A percentile compares a stretch with the other conserved stretches of the same genome.
phyloP scores from a whole-genome alignment of 106 monocot genomes.

The Chionographis japonica region DNA sequence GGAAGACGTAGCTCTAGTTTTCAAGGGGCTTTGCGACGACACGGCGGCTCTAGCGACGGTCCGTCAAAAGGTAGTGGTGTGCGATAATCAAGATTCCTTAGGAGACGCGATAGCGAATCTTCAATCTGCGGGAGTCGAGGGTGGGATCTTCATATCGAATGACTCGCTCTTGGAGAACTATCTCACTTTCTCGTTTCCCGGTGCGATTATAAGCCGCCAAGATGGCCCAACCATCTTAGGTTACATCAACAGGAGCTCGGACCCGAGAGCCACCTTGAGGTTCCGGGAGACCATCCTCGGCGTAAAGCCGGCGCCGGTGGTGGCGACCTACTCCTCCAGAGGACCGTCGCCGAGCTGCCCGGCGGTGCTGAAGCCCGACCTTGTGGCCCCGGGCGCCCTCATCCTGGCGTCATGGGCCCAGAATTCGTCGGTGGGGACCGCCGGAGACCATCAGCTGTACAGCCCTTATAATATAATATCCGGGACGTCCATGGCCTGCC shows the following conservation, averaged over 20 bases:
- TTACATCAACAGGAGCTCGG: slow-evolving; percentile 24
- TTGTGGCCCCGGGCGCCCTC: slow-evolving; percentile 53
- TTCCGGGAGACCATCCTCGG: slow-evolving; percentile 46
- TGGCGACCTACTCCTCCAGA: slow-evolving; percentile 47
- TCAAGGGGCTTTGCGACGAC: slow-evolving; percentile 15
- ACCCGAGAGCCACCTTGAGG: slow-evolving; percentile 22
- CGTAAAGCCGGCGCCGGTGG: slow-evolving; percentile 36
- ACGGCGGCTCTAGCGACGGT: not conserved
- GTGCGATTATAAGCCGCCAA: slow-evolving; percentile 19
- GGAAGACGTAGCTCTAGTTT: slow-evolving; percentile 1
- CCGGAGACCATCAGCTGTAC: slow-evolving; percentile 5
- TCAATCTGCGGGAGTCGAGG: slow-evolving; percentile 10
- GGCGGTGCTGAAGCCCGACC: slow-evolving; percentile 62
- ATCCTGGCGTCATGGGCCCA: slow-evolving; percentile 48
- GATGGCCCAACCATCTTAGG: slow-evolving; percentile 19
- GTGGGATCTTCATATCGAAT: slow-evolving; percentile 35
- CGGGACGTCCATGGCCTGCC: slow-evolving; percentile 73
- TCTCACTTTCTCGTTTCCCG: slow-evolving; percentile 24
- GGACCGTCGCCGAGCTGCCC: slow-evolving; percentile 52
- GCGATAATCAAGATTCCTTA: not conserved
- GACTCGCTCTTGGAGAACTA: not conserved
- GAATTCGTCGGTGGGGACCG: not conserved
- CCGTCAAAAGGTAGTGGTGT: slow-evolving; percentile 17
- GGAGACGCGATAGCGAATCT: not conserved
- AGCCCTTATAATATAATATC: slow-evolving; percentile 27